Base-by-base conservation (phyloP, 495 filamentous ascomycete species). In the Cercophora scortea region DNA sequence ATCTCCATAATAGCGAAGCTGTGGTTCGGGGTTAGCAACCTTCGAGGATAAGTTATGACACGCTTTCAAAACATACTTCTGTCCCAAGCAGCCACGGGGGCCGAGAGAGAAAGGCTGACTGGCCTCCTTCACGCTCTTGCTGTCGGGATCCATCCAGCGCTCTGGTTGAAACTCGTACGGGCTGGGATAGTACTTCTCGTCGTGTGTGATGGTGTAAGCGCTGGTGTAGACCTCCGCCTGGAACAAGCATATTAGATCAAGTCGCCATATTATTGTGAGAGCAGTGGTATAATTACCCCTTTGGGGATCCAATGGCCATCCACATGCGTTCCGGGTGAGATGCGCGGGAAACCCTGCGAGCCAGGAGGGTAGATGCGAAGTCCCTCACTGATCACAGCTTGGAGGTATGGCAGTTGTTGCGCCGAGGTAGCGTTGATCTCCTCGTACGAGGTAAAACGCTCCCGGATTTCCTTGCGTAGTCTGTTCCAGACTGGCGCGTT, bases 1-100 rank as follows among this genome's bases (percentile, higher is more conserved):
- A 51, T 44, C 17, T 51, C 41, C 25, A 51, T 34, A 25, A 35
- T 45, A 3, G 36, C 49, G 9, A 51, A 32, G 49, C 49, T 51
- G 34, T 32, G n/a, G 15, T 25, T 25, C 5, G 5, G 5, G 25
- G 25, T 25, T 25, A 25, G 25, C 25, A 5, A 25, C 25, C 2
- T 25, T 25, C 5, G 25, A 25, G 25, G 25, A 5, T 5, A 5
- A 25, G 5, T 25, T 25, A 25, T 5, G 2, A 5, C 2, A 25
- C 25, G 5, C 2, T 25, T 25, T 25, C 25, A n/a, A 19, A 5
- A 42, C 49, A 17, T 36, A 51, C 49, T 45, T 51, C 13, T 17
- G 16, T 15, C 49, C 49, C 5, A 51, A n/a, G 32, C 49, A 51
- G 15, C 32, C 40, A 4, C 49, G 19, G 11, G 25, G 33, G 1